Evolutionary conservation across 164 flowering plant species (phyloP), one percentile per base, ranked within the genome.

Genomic region (Malania oleifera): DNA sequence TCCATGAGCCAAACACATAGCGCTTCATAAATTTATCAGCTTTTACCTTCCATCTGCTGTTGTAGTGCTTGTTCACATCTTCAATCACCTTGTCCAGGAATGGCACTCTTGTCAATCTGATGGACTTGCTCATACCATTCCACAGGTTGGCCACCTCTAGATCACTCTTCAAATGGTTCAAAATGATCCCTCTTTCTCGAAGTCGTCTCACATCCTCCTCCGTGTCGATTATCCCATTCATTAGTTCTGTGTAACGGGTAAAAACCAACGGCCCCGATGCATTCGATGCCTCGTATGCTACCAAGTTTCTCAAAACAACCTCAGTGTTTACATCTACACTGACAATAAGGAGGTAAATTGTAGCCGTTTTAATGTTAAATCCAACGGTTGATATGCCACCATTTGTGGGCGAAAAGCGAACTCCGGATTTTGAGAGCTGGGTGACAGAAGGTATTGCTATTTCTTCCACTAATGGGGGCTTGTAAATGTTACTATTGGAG

Each of bases 361-460:
- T 67, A 4, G 1, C n/a, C 0, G 74, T 71, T 13, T 50, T 67
- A 19, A 1, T 1, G 24, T 81, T 80, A 39, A 81, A 81, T 1
- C 19, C 29, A 13, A 75, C 66, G 31, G 59, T 58, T 1, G 57
- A 37, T 11, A 81, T 69, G 54, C 69, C 63, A 1, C 65, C 73
- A 3, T 59, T 31, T 1, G 75, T 52, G 9, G 65, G 52, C 1
- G 15, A 20, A 39, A 81, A 77, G 2, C 23, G 52, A 4, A 79
- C 69, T 0, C 80, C 78, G 0, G 73, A 57, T 0, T 66, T 56
- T 1, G 25, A 28, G 22, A 81, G 80, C 17, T 70, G 64, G 2
- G 71, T 44, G 2, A 76, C 78, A 0, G 80, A 70, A 23, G 82
- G 84, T 18, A 80, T 75, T 18, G 24, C 56, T 13, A 80, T 72